These are phyloP conservation scores for Gnaphalium uliginosum DNA, from an alignment of 129 eudicot species.

Conservation along the genomic window DNA sequence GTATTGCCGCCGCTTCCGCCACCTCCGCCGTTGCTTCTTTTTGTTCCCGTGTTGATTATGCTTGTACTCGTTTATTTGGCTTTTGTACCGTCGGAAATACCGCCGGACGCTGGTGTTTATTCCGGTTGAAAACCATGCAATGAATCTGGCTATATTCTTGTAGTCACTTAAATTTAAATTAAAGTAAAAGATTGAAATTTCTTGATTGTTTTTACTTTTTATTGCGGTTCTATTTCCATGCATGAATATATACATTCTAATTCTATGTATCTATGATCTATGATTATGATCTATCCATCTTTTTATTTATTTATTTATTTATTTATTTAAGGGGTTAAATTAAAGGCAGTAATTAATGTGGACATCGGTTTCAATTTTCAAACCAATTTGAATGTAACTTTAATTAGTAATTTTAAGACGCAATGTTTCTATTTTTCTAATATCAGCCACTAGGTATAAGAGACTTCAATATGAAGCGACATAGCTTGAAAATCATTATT, in stretches of 20 bases:
- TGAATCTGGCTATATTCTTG: slow-evolving; percentile 13
- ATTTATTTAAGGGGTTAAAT: slow-evolving; percentile 15
- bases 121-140: slow-evolving; percentile 19
- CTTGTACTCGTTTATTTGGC: slow-evolving; percentile 25
- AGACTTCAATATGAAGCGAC: neutral
- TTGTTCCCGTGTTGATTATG: slow-evolving; percentile 36
- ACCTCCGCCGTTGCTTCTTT: slow-evolving; percentile 35
- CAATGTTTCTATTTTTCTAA: neutral
- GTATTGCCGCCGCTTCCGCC: slow-evolving; percentile 39
- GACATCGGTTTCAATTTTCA: slow-evolving; percentile 24
- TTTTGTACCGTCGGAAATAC: slow-evolving; percentile 28
- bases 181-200: neutral
- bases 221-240: neutral
- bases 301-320: neutral
- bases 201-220: slow-evolving; percentile 12
- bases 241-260: slow-evolving; percentile 1
- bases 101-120: slow-evolving; percentile 17
- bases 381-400: neutral
- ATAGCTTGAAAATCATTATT: neutral
- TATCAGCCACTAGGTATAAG: neutral
- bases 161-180: neutral
- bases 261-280: slow-evolving; percentile 18
- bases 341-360: neutral
- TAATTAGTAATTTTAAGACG: neutral
- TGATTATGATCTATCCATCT: slow-evolving; percentile 27